A percentile compares a stretch with the other conserved stretches of the same genome.
Evolutionary conservation across 306 rosid genomes (phyloP).

Genomic region (Trifolium repens): DNA sequence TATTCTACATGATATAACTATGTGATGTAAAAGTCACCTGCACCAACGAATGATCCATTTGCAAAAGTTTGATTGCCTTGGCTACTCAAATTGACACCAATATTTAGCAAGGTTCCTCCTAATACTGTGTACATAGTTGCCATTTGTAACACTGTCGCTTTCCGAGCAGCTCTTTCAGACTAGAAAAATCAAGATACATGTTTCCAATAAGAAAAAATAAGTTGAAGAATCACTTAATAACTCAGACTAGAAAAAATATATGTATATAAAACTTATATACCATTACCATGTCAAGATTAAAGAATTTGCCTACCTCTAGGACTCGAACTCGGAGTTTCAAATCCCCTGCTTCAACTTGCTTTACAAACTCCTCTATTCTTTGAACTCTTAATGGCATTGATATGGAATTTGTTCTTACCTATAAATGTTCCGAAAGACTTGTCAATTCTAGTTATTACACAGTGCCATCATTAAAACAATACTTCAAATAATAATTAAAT

Average conservation of each 20-base stretch:
- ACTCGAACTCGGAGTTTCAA: conserved; percentile 94
- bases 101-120: conserved; percentile 83
- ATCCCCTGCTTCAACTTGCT: conserved; percentile 88
- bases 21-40: conserved; percentile 58
- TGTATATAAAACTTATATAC: neutral
- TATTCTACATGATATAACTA: conserved; percentile 7
- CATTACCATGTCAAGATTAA: neutral
- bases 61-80: conserved; percentile 78
- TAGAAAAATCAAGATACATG: conserved; percentile 40
- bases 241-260: too few species aligned
- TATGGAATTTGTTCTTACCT: conserved; percentile 83
- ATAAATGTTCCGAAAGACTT: conserved; percentile 34
- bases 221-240: conserved; percentile 6
- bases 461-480: conserved; percentile 12
- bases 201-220: conserved; percentile 5
- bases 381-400: conserved; percentile 99
- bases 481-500: conserved; percentile 15
- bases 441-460: conserved; percentile 16
- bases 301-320: conserved; percentile 64
- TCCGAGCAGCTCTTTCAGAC: conserved; percentile 95
- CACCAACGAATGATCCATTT: conserved; percentile 84
- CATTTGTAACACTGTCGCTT: conserved; percentile 86
- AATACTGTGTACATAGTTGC: conserved; percentile 78
- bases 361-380: conserved; percentile 83
- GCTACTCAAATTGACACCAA: conserved; percentile 73